These are phyloP conservation scores for Phaeotremella skinneri DNA, from an alignment of 768 basidiomycete species.

Conservation along the genomic window DNA sequence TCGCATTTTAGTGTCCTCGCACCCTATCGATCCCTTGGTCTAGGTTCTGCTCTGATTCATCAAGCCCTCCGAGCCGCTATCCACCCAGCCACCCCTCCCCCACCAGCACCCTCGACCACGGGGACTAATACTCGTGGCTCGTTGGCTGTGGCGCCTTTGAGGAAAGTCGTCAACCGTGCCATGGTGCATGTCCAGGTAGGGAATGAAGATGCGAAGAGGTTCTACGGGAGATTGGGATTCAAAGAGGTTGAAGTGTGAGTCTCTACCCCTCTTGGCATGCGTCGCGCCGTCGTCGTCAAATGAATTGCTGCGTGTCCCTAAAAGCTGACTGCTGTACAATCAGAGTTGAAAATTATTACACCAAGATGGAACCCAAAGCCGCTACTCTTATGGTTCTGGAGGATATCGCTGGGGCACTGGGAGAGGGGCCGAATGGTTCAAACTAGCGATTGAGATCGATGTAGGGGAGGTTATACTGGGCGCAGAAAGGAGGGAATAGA, in stretches of 20 bases:
- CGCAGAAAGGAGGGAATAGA: too few relatives aligned
- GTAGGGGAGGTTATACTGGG: too few relatives aligned
- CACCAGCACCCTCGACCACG: slow-evolving; percentile 31
- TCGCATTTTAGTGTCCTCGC: slow-evolving; percentile 41
- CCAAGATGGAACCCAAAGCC: slow-evolving; percentile 40
- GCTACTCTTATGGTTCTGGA: slow-evolving; percentile 44
- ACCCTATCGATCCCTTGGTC: slow-evolving; percentile 45
- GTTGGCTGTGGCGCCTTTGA: slow-evolving; percentile 24
- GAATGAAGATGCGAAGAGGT: slow-evolving; percentile 47
- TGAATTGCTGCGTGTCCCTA: not conserved
- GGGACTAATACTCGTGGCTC: slow-evolving; percentile 38
- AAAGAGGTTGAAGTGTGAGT: slow-evolving; percentile 44
- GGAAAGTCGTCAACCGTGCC: slow-evolving; percentile 40
- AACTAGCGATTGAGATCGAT: not conserved
- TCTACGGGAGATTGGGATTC: slow-evolving; percentile 48
- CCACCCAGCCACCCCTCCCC: slow-evolving; percentile 41
- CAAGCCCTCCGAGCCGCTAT: slow-evolving; percentile 33
- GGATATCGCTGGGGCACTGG: slow-evolving; percentile 34
- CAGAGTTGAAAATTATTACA: slow-evolving; percentile 44
- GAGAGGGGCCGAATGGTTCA: slow-evolving; percentile 30
- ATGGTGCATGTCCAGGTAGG: slow-evolving; percentile 44
- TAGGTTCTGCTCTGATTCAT: slow-evolving; percentile 44
- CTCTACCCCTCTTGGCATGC: too few relatives aligned
- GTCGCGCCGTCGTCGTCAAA: too few relatives aligned
- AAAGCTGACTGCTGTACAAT: not conserved